Evolutionary conservation across 2,329 filamentous ascomycete genomes (phyloP), one percentile per base, ranked within the genome.

Genomic region (Colletotrichum scovillei): DNA sequence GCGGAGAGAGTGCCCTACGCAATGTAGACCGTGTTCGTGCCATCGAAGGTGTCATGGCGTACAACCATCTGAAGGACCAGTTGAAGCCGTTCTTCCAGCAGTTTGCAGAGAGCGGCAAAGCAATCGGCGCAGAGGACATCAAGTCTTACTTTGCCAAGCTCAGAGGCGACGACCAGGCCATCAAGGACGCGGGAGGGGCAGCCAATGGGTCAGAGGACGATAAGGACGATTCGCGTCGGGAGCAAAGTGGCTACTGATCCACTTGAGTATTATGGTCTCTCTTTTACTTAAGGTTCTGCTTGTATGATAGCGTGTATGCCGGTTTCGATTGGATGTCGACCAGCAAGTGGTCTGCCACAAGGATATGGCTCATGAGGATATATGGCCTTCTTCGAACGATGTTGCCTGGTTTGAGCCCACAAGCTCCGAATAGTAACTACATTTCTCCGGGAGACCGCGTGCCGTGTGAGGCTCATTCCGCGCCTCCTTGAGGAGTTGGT

Each of bases 21-120:
- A 97, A 95, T 78, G 92, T 99, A 69, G 97, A 99, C 80, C 93
- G 97, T 2, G 96, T 98, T 8, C 89, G 92, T 16, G 97, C 97
- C 5, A 98, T 99, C 69, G 94, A 99, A 82, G 97, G 97, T 19
- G 96, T 97, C 58, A 98, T 98, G 95, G 96, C 95, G 0, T 99
- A 98, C 84, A 98, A 98, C 79, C 93, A 97, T 78, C 89, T 99
- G 73, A 97, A 97, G 80, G 95, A 98, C 79, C 95, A 96, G 80
- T 91, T 99, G n/a, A 98, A 96, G 86, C 92, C 92, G 0, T 98
- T 99, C 81, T 91, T 99, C 78, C 92, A 95, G 83, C 93, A 97
- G 56, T 99, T 98, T 81, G 97, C 97, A 0, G 95, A 98, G 80
- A 97, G 93, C 75, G 96, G 96, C 1, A 87, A 94, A 82, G 92